Percentiles rank a stretch among this genome's conserved stretches.
Conservation (phyloP, 192 early-diverging fungal genomes). For the Oehlia diaphana region DNA sequence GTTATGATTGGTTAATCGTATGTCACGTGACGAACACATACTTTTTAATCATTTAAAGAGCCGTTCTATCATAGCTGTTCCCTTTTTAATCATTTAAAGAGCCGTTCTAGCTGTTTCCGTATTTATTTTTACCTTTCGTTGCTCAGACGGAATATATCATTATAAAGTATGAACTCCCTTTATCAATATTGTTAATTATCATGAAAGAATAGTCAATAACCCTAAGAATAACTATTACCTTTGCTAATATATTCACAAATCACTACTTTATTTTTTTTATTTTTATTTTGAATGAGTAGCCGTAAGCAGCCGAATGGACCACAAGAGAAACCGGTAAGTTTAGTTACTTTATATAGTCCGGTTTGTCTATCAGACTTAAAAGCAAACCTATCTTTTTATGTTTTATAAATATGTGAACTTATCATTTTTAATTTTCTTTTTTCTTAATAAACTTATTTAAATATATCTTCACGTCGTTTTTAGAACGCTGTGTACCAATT, state of each 20-base stretch:
- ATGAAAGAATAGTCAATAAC: neutral
- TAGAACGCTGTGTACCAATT: slow-evolving; percentile 36
- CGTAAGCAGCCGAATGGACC: neutral
- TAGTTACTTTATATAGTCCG: neutral
- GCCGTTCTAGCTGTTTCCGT: too few species aligned
- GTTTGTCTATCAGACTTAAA: neutral
- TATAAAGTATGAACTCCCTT: neutral
- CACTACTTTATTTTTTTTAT: neutral
- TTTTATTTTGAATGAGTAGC: neutral
- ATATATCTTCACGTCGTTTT: neutral
- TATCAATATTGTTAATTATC: neutral
- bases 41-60: too few species aligned
- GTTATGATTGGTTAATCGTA: too few species aligned
- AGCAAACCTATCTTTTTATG: neutral
- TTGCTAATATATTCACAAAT: neutral
- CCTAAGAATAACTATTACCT: neutral
- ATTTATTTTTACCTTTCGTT: too few species aligned
- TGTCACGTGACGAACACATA: too few species aligned
- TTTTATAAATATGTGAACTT: slow-evolving; percentile 5
- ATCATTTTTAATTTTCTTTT: neutral
- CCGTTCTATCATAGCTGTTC: too few species aligned
- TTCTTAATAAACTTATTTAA: neutral
- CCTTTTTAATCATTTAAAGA: too few species aligned
- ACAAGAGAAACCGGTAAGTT: slow-evolving; percentile 32
- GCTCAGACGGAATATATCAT: neutral